phyloP scores from a whole-genome alignment of 495 filamentous ascomycete genomes.

The Annulohypoxylon moriforme region DNA sequence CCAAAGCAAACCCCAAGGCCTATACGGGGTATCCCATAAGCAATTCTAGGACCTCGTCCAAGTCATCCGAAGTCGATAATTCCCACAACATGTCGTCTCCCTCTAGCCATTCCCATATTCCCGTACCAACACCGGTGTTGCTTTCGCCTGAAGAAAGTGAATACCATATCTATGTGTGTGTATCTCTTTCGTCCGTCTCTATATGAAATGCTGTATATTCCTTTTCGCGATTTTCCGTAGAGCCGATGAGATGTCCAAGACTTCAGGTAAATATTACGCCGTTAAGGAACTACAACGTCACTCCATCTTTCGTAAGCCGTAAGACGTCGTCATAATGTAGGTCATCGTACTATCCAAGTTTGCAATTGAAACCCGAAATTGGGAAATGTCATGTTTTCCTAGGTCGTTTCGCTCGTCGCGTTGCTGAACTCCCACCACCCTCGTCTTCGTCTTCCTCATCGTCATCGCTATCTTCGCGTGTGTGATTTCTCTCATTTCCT shows the following conservation, averaged over 20 bases:
- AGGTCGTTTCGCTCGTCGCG: constrained; percentile 39
- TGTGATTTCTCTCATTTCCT: constrained; percentile 71
- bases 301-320: constrained; percentile 19
- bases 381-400: constrained; percentile 36
- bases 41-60: constrained; percentile 29
- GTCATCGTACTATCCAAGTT: background rate
- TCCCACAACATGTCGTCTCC: constrained; percentile 14
- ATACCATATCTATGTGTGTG: constrained; percentile 11
- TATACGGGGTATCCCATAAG: constrained; percentile 36
- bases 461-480: constrained; percentile 62
- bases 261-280: constrained; percentile 14
- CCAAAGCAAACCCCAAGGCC: constrained; percentile 16
- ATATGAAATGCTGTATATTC: constrained; percentile 34
- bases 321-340: constrained; percentile 18
- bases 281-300: constrained; percentile 6
- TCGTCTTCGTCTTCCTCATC: constrained; percentile 58
- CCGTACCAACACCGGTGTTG: constrained; percentile 17
- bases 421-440: constrained; percentile 23
- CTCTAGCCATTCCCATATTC: constrained; percentile 12
- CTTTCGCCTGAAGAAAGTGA: constrained; percentile 15
- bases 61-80: constrained; percentile 20
- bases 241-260: constrained; percentile 36
- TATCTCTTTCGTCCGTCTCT: constrained; percentile 21
- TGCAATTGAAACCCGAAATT: background rate
- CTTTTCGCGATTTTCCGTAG: constrained; percentile 34